phyloP scores from a whole-genome alignment of 768 basidiomycete species.

The Calocybe cyanea region DNA sequence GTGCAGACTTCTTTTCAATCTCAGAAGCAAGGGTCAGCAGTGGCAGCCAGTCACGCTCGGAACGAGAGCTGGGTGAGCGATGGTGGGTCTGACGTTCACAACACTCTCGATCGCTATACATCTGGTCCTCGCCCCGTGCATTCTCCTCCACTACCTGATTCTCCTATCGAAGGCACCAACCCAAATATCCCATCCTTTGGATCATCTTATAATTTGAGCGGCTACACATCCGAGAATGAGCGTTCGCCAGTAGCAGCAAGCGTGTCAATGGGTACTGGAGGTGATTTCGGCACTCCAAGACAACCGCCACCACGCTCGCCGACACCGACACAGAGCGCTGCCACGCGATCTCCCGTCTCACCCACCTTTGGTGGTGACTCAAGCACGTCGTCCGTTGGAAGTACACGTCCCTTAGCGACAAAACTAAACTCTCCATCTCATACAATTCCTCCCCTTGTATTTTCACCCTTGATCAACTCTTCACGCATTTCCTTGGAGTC shows the following conservation, averaged over 20 bases:
- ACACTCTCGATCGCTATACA: conserved; percentile 34
- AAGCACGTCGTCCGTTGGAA: conserved; percentile 34
- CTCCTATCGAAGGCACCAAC: conserved; percentile 43
- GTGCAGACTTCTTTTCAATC: conserved; percentile 22
- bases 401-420: conserved; percentile 40
- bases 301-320: conserved; percentile 45
- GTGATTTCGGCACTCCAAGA: conserved; percentile 46
- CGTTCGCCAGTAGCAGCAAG: conserved; percentile 34
- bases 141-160: conserved; percentile 58
- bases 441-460: conserved; percentile 54
- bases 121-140: conserved; percentile 45
- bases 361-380: conserved; percentile 44
- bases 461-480: conserved; percentile 69
- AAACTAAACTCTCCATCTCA: conserved; percentile 48
- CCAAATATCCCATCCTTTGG: conserved; percentile 25
- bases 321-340: conserved; percentile 60
- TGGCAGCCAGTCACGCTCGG: conserved; percentile 48
- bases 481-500: conserved; percentile 80
- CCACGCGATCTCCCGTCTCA: conserved; percentile 53
- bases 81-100: conserved; percentile 27
- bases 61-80: conserved; percentile 59
- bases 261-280: no score
- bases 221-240: conserved; percentile 29
- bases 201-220: conserved; percentile 20
- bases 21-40: no score